Evolutionary conservation across 495 filamentous ascomycete genomes (phyloP).

Genomic region (Amphirosellinia nigrospora): DNA sequence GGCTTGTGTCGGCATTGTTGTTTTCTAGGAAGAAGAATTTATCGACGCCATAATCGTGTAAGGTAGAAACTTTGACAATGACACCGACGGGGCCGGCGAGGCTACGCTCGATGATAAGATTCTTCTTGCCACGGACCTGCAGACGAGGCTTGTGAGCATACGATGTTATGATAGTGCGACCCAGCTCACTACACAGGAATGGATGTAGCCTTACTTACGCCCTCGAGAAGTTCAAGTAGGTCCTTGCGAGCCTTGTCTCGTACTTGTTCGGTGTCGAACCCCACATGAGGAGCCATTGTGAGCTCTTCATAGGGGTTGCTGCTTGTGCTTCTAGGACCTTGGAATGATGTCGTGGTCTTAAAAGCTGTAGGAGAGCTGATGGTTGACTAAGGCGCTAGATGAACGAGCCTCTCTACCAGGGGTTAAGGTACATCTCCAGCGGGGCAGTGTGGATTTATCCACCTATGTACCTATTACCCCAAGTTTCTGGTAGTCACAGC

Average conservation of each 20-base stretch:
- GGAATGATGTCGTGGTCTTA: slow-evolving; percentile 17
- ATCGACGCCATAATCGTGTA: slow-evolving; percentile 91
- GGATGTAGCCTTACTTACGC: slow-evolving; percentile 71
- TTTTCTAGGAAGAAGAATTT: slow-evolving; percentile 96
- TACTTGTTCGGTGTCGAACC: slow-evolving; percentile 80
- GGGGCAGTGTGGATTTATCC: neutral
- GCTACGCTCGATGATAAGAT: slow-evolving; percentile 89
- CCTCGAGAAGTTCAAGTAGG: slow-evolving; percentile 84
- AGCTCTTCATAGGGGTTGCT: slow-evolving; percentile 52
- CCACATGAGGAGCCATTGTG: slow-evolving; percentile 70
- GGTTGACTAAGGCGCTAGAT: slow-evolving; percentile 4
- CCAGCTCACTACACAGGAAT: slow-evolving; percentile 20
- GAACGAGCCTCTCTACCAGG: neutral
- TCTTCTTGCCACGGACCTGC: slow-evolving; percentile 97
- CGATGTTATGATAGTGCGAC: slow-evolving; percentile 31
- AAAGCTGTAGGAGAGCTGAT: slow-evolving; percentile 24
- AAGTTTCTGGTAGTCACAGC: neutral
- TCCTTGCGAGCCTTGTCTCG: slow-evolving; percentile 84
- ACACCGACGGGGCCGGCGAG: slow-evolving; percentile 88
- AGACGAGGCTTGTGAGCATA: slow-evolving; percentile 33
- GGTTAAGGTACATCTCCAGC: neutral
- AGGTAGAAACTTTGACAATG: slow-evolving; percentile 87
- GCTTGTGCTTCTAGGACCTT: slow-evolving; percentile 24
- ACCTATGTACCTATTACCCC: no score
- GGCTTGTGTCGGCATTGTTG: slow-evolving; percentile 86